Percentiles rank a stretch among this genome's conserved stretches.
Conservation (phyloP, 306 rosid genomes). For the Aeschynomene evenia region DNA sequence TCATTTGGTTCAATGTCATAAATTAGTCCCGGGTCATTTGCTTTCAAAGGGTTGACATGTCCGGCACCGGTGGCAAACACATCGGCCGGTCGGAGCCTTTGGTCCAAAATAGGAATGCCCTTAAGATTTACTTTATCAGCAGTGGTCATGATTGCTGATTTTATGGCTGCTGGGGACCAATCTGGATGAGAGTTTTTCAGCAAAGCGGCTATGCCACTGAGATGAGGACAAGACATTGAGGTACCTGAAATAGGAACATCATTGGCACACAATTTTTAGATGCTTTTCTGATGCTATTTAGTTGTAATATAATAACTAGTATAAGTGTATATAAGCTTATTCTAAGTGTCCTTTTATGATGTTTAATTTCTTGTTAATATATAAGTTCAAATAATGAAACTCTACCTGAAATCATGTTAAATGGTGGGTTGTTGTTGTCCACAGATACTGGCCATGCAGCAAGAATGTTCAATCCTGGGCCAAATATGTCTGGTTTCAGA, state of each 20-base stretch:
- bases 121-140: conserved; percentile 24
- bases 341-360: too few species aligned
- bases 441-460: conserved; percentile 53
- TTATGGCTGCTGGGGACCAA: conserved; percentile 67
- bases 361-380: too few species aligned
- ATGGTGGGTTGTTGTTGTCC: conserved; percentile 26
- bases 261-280: too few species aligned
- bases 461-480: conserved; percentile 52
- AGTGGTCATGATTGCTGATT: conserved; percentile 54
- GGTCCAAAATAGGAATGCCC: conserved; percentile 31
- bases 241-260: conserved; percentile 34
- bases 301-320: too few species aligned
- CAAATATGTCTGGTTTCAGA: conserved; percentile 60
- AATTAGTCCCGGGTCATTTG: conserved; percentile 51
- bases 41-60: conserved; percentile 56
- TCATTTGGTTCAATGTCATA: conserved; percentile 46
- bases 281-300: too few species aligned
- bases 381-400: too few species aligned
- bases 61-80: conserved; percentile 55
- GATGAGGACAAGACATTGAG: conserved; percentile 63
- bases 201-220: conserved; percentile 55
- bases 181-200: conserved; percentile 58
- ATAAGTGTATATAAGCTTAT: too few species aligned
- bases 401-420: conserved; percentile 42
- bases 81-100: conserved; percentile 38